Percentiles rank a stretch among this genome's conserved stretches.
phyloP scores from a whole-genome alignment of 176 grass and related monocot genomes.

The Olyra latifolia region DNA sequence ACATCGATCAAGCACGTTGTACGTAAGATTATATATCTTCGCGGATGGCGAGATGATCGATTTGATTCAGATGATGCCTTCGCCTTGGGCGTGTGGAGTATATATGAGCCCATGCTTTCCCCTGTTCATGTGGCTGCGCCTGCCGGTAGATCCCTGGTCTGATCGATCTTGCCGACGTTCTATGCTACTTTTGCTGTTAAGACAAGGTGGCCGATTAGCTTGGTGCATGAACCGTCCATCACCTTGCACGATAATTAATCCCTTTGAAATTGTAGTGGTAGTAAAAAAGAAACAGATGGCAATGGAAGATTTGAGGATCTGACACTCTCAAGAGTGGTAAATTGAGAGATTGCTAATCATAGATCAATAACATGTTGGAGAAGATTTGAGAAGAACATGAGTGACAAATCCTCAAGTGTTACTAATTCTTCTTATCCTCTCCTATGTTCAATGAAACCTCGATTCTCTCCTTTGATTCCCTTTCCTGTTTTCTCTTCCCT shows the following conservation, averaged over 20 bases:
- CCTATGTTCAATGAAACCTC: no score
- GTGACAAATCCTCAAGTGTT: no score
- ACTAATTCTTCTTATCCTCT: no score
- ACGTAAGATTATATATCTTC: not conserved
- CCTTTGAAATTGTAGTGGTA: not conserved
- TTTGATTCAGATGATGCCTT: not conserved
- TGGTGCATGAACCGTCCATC: not conserved
- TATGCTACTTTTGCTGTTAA: not conserved
- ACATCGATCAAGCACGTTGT: no score
- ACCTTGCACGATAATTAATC: not conserved
- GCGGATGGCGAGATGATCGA: not conserved
- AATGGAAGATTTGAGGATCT: not conserved
- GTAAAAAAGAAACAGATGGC: not conserved
- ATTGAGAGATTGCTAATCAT: no score
- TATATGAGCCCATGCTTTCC: not conserved
- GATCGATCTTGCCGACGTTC: not conserved
- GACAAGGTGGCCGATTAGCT: not conserved
- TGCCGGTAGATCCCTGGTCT: not conserved
- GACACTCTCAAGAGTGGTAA: no score
- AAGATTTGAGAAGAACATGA: no score
- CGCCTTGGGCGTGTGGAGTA: not conserved
- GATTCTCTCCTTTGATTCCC: no score
- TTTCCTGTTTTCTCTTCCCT: no score
- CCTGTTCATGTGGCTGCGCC: not conserved
- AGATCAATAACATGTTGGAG: no score